Base-by-base conservation (phyloP, 2,329 filamentous ascomycete species). In the Botrytis fabae region DNA sequence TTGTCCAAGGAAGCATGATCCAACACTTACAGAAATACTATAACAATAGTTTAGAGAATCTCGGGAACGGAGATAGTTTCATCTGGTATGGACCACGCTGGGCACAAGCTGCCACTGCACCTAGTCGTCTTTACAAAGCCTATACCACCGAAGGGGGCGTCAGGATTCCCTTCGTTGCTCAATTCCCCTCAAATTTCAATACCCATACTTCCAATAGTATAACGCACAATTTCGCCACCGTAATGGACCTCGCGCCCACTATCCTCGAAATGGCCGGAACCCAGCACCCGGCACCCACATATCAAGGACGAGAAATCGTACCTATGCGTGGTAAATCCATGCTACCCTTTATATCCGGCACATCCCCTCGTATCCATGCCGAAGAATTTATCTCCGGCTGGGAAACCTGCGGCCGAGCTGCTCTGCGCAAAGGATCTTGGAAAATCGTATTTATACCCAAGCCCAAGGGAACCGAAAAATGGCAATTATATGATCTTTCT, bases 401-500 rank as follows among this genome's bases (percentile, higher is more conserved):
- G 48, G 48, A 54, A 54, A 54, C 48, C 25, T 54, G 48, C 48
- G 48, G 25, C 2, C 48, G 48, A 5, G 48, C 48, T 16, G 48
- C 48, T 54, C 12, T 54, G 25, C 25, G 48, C 25, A 54, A 54
- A 54, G 48, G 48, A n/a, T 54, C 48, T 54, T 54, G 48, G 48
- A 54, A 54, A 7, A 54, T n/a, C 1, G 25, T 54, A 54, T 54
- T n/a, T 3, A 86, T 89, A 68, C 87, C 86, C 1, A 86, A 85
- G 72, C 87, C 85, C 32, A 87, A 86, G 75, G 86, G 86, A 0
- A 83, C 84, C 0, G 87, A 88, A 77, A 83, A 83, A 40, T 90
- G 87, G 87, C 85, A 89, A 80, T 80, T 90, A 57, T 89, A 88
- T 77, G 85, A 89, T 76, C 81, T 89, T 2, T 79, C 78, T 9